These are phyloP conservation scores for Rutstroemia sp. DNA, from an alignment of 2,329 filamentous ascomycete species.

Conservation along the genomic window DNA sequence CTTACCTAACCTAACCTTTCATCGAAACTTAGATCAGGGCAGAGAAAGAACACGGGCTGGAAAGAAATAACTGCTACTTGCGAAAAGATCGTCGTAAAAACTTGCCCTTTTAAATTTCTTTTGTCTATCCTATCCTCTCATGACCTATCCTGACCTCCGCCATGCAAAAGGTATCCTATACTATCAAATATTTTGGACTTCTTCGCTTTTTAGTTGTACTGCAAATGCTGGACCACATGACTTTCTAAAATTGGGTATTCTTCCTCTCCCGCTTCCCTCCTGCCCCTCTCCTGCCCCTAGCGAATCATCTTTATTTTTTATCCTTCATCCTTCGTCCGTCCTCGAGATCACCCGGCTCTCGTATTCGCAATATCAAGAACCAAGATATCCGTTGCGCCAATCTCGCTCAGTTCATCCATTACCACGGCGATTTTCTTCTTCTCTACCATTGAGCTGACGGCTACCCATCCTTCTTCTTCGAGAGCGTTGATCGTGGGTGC, in stretches of 20 bases:
- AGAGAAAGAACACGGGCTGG: too few species aligned
- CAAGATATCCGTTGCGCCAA: constrained; percentile 30
- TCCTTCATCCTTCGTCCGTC: background rate
- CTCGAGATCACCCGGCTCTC: constrained; percentile 18
- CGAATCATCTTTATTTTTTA: background rate
- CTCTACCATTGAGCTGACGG: constrained; percentile 77
- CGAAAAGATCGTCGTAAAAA: background rate
- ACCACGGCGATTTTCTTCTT: constrained; percentile 31
- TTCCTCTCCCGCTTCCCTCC: too few species aligned
- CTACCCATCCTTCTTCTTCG: constrained; percentile 86
- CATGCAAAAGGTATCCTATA: background rate
- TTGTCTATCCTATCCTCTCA: background rate
- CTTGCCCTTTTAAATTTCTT: background rate
- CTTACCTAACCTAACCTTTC: too few species aligned
- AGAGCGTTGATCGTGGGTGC: constrained; percentile 87
- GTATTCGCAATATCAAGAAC: constrained; percentile 30
- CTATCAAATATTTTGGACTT: too few species aligned
- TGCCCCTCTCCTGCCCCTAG: background rate
- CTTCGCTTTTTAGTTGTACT: background rate
- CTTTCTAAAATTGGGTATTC: too few species aligned
- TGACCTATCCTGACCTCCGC: background rate
- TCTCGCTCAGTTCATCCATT: constrained; percentile 29
- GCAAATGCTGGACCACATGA: background rate
- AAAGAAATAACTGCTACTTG: too few species aligned
- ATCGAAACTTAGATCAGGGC: too few species aligned